A percentile compares a stretch with the other conserved stretches of the same genome.
phyloP scores from a whole-genome alignment of 2,329 filamentous ascomycete genomes.

The Cryphonectria naterciae region DNA sequence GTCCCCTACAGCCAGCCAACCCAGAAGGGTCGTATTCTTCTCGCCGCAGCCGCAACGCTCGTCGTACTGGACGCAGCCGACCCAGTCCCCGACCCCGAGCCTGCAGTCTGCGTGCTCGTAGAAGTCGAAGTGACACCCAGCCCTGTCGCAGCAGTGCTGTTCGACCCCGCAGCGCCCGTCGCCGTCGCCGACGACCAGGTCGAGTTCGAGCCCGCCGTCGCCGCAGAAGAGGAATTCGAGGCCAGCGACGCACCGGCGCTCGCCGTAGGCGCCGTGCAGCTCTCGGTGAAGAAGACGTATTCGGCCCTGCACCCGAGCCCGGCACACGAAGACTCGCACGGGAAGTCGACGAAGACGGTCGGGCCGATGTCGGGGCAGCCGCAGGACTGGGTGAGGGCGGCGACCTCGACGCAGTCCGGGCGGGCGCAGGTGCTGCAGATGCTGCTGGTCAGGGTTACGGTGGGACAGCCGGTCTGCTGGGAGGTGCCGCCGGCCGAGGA shows the following conservation, averaged over 20 bases:
- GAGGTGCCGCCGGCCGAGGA: neutral
- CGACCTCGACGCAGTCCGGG: slow-evolving; percentile 29
- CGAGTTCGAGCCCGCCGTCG: slow-evolving; percentile 3
- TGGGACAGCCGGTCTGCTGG: slow-evolving; percentile 28
- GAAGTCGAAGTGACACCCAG: slow-evolving; percentile 4
- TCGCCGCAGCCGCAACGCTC: slow-evolving; percentile 18
- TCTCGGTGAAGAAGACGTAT: slow-evolving; percentile 27
- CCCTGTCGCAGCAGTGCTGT: neutral
- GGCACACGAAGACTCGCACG: slow-evolving; percentile 28
- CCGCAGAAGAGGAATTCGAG: too few relatives aligned
- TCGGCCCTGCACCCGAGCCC: slow-evolving; percentile 29
- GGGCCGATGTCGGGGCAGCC: slow-evolving; percentile 29
- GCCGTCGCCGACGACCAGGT: slow-evolving; percentile 9
- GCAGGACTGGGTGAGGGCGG: slow-evolving; percentile 30
- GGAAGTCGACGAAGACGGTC: slow-evolving; percentile 28
- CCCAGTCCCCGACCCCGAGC: slow-evolving; percentile 9
- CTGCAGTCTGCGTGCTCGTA: neutral
- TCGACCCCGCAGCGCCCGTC: neutral
- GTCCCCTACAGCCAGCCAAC: slow-evolving; percentile 5
- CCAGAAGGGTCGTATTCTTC: slow-evolving; percentile 24
- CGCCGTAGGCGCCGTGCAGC: slow-evolving; percentile 18
- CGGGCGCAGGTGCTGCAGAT: slow-evolving; percentile 29
- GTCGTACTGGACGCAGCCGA: slow-evolving; percentile 15
- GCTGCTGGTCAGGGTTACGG: slow-evolving; percentile 30
- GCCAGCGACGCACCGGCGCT: neutral